Evolutionary conservation across 208 protist species (phyloP).

Genomic region (Acanthamoeba lenticulata): DNA sequence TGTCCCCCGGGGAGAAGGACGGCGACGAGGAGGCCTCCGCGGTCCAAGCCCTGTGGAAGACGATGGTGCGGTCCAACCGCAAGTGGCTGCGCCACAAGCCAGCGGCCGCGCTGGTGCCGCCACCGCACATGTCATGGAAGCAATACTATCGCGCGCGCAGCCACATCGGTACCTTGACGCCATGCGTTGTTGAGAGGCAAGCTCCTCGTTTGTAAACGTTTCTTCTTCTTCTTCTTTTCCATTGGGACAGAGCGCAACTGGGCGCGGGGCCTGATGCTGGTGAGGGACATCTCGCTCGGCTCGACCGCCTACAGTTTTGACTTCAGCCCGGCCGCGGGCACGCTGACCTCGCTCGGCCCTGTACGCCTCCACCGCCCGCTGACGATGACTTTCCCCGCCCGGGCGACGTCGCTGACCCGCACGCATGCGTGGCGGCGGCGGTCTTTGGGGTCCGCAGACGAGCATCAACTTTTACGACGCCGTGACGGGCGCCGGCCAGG

Average conservation of each 20-base stretch:
- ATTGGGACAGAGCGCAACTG: neutral
- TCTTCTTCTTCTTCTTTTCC: neutral
- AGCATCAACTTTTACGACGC: neutral
- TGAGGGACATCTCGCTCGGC: neutral
- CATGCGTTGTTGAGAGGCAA: neutral
- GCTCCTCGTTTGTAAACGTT: neutral
- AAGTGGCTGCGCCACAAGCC: neutral
- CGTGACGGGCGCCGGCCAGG: neutral
- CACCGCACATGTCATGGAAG: neutral
- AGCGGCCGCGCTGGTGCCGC: neutral
- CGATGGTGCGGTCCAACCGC: neutral
- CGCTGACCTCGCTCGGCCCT: neutral
- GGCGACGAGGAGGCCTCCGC: neutral
- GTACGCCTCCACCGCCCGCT: too few relatives aligned
- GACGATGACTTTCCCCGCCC: neutral
- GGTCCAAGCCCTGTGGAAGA: neutral
- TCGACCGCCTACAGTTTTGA: neutral
- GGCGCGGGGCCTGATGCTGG: neutral
- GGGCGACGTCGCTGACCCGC: neutral
- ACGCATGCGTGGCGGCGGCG: neutral
- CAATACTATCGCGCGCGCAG: neutral
- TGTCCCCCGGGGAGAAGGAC: neutral
- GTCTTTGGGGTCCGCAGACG: neutral
- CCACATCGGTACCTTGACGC: neutral
- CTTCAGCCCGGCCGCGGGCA: neutral